A percentile compares a stretch with the other conserved stretches of the same genome.
These are phyloP conservation scores for Pestalotiopsis sp. DNA, from an alignment of 2,329 filamentous ascomycete species.

Conservation along the genomic window DNA sequence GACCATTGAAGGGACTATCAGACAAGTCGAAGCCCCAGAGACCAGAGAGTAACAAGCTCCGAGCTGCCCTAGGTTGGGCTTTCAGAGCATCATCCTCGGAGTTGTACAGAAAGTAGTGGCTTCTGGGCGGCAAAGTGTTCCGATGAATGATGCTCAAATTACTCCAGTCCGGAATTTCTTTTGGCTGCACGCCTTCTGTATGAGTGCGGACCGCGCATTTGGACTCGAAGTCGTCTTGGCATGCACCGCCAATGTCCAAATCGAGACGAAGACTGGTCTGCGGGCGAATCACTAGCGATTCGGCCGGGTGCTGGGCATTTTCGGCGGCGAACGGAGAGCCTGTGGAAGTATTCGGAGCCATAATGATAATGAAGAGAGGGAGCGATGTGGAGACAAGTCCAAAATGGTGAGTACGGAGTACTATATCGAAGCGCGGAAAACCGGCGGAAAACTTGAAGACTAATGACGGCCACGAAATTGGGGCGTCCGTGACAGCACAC, in stretches of 20 bases:
- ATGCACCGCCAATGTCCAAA: neutral
- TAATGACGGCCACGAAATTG: neutral
- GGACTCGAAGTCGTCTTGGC: neutral
- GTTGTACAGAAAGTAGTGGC: conserved; percentile 57
- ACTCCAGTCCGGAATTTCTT: conserved; percentile 57
- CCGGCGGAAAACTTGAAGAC: conserved; percentile 2
- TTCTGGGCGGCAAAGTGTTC: conserved; percentile 59
- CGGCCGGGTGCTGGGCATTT: neutral
- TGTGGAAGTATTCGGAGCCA: conserved; percentile 8
- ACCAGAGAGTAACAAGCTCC: conserved; percentile 50
- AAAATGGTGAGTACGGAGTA: neutral
- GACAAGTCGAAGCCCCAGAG: conserved; percentile 57
- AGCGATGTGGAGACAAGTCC: conserved; percentile 8
- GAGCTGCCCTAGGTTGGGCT: conserved; percentile 40
- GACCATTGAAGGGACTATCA: conserved; percentile 47
- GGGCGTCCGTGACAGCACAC: neutral
- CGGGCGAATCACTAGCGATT: conserved; percentile 9
- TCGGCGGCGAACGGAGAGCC: neutral
- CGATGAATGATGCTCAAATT: conserved; percentile 62
- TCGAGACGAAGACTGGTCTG: conserved; percentile 8
- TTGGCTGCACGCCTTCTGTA: conserved; percentile 27
- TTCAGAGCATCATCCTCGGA: conserved; percentile 50
- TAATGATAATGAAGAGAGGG: neutral
- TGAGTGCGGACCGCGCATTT: neutral
- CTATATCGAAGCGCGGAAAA: neutral